Percentiles rank a stretch among this genome's conserved stretches.
Evolutionary conservation across 2,329 filamentous ascomycete species (phyloP).

Genomic region (Sordariomycetes sp.): DNA sequence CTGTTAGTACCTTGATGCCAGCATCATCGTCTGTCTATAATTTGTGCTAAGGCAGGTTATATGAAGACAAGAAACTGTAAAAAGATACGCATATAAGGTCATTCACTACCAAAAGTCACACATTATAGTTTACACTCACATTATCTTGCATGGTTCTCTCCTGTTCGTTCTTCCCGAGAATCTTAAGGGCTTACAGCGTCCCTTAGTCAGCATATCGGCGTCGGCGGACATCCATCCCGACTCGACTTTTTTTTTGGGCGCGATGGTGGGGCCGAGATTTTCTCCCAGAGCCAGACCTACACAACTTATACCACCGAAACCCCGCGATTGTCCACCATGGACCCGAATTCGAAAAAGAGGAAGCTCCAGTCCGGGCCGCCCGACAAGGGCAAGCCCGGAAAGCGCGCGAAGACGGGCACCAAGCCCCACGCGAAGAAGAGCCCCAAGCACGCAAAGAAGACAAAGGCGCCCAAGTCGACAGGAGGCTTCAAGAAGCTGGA

Average conservation of each 20-base stretch:
- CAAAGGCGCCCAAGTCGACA: not conserved
- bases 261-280: not conserved
- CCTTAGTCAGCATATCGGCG: constrained; percentile 1
- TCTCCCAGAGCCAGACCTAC: not conserved
- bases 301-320: not conserved
- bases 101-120: no score
- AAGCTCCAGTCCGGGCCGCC: not conserved
- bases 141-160: not conserved
- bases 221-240: not conserved
- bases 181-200: not conserved
- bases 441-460: not conserved
- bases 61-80: no score
- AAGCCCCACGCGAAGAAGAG: not conserved
- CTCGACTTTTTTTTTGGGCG: not conserved
- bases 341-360: constrained; percentile 2
- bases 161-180: not conserved
- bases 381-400: not conserved
- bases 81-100: no score
- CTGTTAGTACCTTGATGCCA: no score
- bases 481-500: constrained; percentile 22
- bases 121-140: no score
- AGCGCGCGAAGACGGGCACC: not conserved
- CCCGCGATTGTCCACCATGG: not conserved
- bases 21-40: no score
- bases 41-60: no score